phyloP scores from a whole-genome alignment of 2,329 filamentous ascomycete species.

The Aspergillus sp. region DNA sequence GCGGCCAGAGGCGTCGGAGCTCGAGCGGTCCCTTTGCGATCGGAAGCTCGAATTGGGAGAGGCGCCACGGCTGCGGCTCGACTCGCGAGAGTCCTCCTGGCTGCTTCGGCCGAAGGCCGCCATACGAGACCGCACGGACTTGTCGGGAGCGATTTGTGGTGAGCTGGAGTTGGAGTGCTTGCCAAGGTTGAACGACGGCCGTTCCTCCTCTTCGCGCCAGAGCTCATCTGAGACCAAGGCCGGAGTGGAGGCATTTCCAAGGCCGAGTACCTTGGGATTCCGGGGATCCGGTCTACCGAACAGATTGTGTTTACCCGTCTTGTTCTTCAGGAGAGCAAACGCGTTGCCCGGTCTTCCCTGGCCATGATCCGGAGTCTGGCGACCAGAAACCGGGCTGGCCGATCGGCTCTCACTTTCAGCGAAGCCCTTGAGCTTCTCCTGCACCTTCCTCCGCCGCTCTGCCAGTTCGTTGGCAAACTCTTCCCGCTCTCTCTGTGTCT shows the following conservation, averaged over 20 bases:
- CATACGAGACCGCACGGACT: constrained; percentile 28
- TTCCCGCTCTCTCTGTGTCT: constrained; percentile 50
- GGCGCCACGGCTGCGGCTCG: constrained; percentile 33
- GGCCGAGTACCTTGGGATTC: constrained; percentile 43
- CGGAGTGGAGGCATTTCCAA: constrained; percentile 39
- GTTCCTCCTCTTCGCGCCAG: constrained; percentile 40
- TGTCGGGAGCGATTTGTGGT: constrained; percentile 34
- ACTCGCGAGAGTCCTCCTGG: constrained; percentile 36
- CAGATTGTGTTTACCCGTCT: constrained; percentile 35
- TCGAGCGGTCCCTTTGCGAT: constrained; percentile 53
- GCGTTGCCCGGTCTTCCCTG: constrained; percentile 39
- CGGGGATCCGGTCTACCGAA: constrained; percentile 34
- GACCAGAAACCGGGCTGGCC: constrained; percentile 41
- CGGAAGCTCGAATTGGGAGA: constrained; percentile 41
- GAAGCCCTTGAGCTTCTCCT: constrained; percentile 48
- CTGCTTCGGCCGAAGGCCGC: constrained; percentile 30
- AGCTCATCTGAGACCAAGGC: constrained; percentile 34
- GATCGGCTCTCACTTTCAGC: constrained; percentile 45
- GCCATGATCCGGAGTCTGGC: constrained; percentile 34
- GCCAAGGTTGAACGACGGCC: constrained; percentile 27
- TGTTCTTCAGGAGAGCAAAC: constrained; percentile 46
- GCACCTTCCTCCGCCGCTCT: constrained; percentile 47
- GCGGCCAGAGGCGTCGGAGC: constrained; percentile 53
- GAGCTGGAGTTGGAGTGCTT: constrained; percentile 40
- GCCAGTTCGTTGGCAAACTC: constrained; percentile 51